phyloP scores from a whole-genome alignment of 2,329 filamentous ascomycete genomes.

The Talaromyces sp. region DNA sequence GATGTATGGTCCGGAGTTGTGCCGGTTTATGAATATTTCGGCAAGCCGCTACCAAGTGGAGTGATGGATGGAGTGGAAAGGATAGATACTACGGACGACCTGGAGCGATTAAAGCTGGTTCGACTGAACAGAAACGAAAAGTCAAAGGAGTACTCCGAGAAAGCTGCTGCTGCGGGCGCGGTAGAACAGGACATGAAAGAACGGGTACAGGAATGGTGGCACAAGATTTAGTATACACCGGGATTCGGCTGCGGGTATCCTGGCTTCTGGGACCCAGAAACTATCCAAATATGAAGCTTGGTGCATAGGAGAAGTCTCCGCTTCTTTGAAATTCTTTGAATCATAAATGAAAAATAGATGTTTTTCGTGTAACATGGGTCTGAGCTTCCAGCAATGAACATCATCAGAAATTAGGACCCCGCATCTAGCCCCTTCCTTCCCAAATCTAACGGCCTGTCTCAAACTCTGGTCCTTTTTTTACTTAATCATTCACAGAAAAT shows the following conservation, averaged over 20 bases:
- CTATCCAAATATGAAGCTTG: not conserved
- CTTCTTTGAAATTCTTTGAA: too few species aligned
- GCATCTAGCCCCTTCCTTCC: not conserved
- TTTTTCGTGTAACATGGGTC: not conserved
- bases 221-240: not conserved
- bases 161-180: not conserved
- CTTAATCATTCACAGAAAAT: not conserved
- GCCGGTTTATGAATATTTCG: conserved; percentile 15
- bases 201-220: not conserved
- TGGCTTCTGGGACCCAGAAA: not conserved
- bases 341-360: not conserved
- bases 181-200: conserved; percentile 7
- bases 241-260: not conserved
- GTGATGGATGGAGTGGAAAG: conserved; percentile 9
- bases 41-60: conserved; percentile 10
- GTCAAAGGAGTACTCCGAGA: not conserved
- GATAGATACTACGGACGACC: not conserved
- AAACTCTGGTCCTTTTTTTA: not conserved
- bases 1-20: conserved; percentile 18
- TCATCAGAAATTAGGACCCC: not conserved
- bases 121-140: not conserved
- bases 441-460: not conserved
- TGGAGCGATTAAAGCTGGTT: not conserved
- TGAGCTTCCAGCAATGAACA: not conserved
- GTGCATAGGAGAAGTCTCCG: too few species aligned